Evolutionary conservation across 2,329 filamentous ascomycete genomes (phyloP).

Genomic region (Fusarium sp.): DNA sequence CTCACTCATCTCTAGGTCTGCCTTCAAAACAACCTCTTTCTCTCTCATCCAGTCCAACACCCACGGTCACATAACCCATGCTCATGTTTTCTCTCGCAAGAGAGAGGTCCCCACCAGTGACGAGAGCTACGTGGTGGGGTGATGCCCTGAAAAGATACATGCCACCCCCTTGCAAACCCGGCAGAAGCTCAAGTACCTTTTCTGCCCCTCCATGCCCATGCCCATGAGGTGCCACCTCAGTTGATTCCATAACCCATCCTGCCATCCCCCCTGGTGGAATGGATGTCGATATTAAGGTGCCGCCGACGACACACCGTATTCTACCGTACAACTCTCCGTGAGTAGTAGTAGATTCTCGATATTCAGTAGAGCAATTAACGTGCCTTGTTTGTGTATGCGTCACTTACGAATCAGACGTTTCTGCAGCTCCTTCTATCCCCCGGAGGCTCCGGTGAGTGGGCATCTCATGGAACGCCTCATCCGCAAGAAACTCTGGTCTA

Average conservation of each 20-base stretch:
- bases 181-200: slow-evolving; percentile 20
- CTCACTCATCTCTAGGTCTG: background rate
- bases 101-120: slow-evolving; percentile 27
- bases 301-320: slow-evolving; percentile 38
- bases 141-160: slow-evolving; percentile 39
- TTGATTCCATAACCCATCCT: slow-evolving; percentile 27
- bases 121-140: slow-evolving; percentile 41
- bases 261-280: background rate
- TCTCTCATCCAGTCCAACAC: background rate
- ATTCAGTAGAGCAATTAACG: too few species aligned
- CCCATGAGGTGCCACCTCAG: slow-evolving; percentile 33
- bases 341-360: background rate
- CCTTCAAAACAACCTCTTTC: background rate
- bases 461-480: background rate
- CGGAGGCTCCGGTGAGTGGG: slow-evolving; percentile 44
- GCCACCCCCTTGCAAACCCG: background rate
- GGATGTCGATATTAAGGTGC: slow-evolving; percentile 25
- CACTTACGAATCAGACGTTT: slow-evolving; percentile 23
- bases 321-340: slow-evolving; percentile 36
- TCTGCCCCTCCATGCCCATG: slow-evolving; percentile 35
- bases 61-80: background rate
- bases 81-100: slow-evolving; percentile 7
- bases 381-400: background rate
- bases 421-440: slow-evolving; percentile 18
- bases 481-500: too few species aligned